A percentile compares a stretch with the other conserved stretches of the same genome.
These are phyloP conservation scores for Mortierella sp. DNA, from an alignment of 371 early-diverging fungal species.

Conservation along the genomic window DNA sequence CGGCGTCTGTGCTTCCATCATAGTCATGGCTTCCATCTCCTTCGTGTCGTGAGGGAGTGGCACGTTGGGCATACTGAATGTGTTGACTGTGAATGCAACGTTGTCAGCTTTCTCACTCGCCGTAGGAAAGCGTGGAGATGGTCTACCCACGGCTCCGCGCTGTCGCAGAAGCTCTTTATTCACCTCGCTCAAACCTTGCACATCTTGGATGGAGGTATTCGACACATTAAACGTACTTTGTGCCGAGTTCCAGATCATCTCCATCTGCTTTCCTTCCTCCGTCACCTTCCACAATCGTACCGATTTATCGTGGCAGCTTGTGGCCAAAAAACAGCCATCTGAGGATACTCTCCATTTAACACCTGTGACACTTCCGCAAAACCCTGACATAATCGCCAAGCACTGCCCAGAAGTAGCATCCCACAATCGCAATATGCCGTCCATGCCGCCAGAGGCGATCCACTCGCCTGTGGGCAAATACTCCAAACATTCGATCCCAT, in stretches of 20 bases:
- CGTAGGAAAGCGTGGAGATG: neutral
- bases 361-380: neutral
- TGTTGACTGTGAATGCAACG: too few species aligned
- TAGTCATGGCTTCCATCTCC: too few species aligned
- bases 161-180: neutral
- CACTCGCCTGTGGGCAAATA: too few species aligned
- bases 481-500: too few species aligned
- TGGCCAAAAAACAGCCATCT: neutral
- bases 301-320: neutral
- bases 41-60: too few species aligned
- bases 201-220: neutral
- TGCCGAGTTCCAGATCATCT: neutral
- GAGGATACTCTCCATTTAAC: neutral
- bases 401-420: neutral
- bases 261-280: too few species aligned
- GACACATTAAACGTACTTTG: constrained; percentile 1
- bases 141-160: neutral
- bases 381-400: neutral
- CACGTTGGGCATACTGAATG: too few species aligned
- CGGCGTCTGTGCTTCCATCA: too few species aligned
- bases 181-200: constrained; percentile 11
- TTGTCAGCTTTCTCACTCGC: too few species aligned
- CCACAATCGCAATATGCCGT: neutral
- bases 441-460: neutral
- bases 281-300: neutral